Percentiles rank a stretch among this genome's conserved stretches.
phyloP scores from a whole-genome alignment of 148 eudicot genomes.

The Nepenthes mirabilis region DNA sequence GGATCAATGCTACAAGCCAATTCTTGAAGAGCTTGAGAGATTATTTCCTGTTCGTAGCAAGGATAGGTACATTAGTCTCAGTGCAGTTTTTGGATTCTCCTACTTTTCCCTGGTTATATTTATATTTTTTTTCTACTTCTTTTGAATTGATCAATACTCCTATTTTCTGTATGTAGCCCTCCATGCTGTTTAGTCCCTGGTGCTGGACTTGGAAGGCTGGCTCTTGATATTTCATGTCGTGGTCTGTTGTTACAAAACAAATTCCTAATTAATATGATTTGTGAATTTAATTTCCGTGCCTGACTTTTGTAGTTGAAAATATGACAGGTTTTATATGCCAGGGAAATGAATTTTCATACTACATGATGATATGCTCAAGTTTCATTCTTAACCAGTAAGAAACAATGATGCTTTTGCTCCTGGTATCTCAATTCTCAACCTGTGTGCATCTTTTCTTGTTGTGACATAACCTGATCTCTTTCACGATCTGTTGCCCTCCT shows the following conservation, averaged over 20 bases:
- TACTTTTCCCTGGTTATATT: neutral
- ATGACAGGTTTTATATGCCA: conserved; percentile 73
- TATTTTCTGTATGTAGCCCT: conserved; percentile 34
- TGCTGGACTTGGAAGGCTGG: conserved; percentile 98
- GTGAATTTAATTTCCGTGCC: neutral
- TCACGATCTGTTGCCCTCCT: neutral
- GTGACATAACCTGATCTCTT: neutral
- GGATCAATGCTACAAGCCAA: conserved; percentile 88
- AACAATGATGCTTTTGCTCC: conserved; percentile 5
- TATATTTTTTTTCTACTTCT: neutral
- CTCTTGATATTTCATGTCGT: conserved; percentile 84
- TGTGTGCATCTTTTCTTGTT: neutral
- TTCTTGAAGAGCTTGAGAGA: conserved; percentile 70
- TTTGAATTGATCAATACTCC: neutral
- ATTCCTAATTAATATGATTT: conserved; percentile 5
- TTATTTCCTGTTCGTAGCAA: conserved; percentile 49
- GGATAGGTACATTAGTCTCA: conserved; percentile 35
- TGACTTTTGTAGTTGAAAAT: conserved; percentile 14
- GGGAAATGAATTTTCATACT: conserved; percentile 96
- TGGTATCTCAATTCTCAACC: neutral
- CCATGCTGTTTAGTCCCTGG: conserved; percentile 98
- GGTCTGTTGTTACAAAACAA: conserved; percentile 31
- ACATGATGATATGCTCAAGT: conserved; percentile 99
- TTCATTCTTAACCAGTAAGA: conserved; percentile 91
- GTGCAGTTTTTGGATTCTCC: neutral